phyloP scores from a whole-genome alignment of 352 stramenopile genomes.

The Pythium guiyangense region DNA sequence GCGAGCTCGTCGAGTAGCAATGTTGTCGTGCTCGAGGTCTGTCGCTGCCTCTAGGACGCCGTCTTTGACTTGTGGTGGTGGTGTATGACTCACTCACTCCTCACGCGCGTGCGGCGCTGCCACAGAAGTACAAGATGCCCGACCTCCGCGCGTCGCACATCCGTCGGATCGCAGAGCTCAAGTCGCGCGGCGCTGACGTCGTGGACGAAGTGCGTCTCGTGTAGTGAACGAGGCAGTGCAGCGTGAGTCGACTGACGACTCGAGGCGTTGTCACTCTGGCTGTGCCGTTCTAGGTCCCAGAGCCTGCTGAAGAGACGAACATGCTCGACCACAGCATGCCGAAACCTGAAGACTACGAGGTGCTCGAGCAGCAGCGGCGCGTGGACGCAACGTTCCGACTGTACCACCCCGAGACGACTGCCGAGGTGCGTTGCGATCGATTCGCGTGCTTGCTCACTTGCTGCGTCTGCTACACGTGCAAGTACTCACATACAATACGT shows the following conservation, averaged over 20 bases:
- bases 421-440: constrained; percentile 29
- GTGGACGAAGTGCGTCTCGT: constrained; percentile 14
- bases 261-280: background rate
- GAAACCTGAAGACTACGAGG: constrained; percentile 16
- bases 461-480: background rate
- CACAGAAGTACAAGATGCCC: constrained; percentile 53
- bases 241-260: too few species aligned
- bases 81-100: background rate
- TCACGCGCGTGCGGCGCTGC: background rate
- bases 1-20: too few species aligned
- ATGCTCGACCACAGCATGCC: background rate
- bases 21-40: constrained; percentile 20
- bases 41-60: background rate
- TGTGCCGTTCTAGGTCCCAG: constrained; percentile 2
- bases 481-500: background rate
- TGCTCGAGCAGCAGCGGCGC: constrained; percentile 19
- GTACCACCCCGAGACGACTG: constrained; percentile 59
- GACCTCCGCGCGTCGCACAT: constrained; percentile 67
- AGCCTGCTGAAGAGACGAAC: background rate
- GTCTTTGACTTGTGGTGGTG: background rate
- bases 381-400: constrained; percentile 49
- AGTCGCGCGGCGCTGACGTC: constrained; percentile 29
- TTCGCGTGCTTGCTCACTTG: constrained; percentile 3
- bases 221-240: background rate
- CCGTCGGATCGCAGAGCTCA: constrained; percentile 56